phyloP scores from a whole-genome alignment of 148 eudicot species.

The Rhododendron vialii region DNA sequence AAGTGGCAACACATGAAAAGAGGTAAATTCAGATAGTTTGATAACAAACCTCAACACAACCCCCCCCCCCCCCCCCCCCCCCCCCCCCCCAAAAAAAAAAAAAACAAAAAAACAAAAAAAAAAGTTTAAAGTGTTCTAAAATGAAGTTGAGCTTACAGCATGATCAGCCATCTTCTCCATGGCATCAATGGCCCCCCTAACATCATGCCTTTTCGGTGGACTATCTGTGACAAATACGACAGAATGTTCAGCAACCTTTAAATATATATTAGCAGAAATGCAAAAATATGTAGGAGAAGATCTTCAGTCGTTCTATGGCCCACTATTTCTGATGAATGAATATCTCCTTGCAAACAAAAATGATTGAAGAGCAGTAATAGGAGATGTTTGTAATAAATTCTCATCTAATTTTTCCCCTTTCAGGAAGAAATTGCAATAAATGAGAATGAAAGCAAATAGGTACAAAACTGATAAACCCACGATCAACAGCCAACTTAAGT shows the following conservation, averaged over 20 bases:
- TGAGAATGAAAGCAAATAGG: not conserved
- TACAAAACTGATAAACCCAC: not conserved
- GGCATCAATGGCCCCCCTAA: conserved; percentile 72
- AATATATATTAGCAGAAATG: not conserved
- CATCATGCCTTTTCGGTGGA: conserved; percentile 68
- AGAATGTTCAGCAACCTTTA: conserved; percentile 12
- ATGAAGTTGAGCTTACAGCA: conserved; percentile 52
- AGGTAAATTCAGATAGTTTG: not conserved
- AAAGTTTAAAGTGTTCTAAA: not conserved
- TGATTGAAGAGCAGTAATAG: not conserved
- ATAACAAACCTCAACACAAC: not conserved
- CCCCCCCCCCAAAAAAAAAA: not conserved
- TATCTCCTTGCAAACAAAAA: not conserved
- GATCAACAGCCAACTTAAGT: not conserved
- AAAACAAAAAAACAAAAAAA: not conserved
- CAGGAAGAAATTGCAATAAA: not conserved
- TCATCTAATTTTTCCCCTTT: not conserved
- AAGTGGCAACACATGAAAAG: conserved; percentile 9
- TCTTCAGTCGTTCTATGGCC: not conserved
- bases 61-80: too few species aligned
- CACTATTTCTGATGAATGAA: not conserved
- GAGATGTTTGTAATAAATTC: too few species aligned
- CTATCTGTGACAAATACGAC: conserved; percentile 36
- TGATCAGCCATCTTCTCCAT: conserved; percentile 86
- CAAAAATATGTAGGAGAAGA: not conserved